Evolutionary conservation across 345 rosid species (phyloP).

Genomic region (Syzygium oleosum): DNA sequence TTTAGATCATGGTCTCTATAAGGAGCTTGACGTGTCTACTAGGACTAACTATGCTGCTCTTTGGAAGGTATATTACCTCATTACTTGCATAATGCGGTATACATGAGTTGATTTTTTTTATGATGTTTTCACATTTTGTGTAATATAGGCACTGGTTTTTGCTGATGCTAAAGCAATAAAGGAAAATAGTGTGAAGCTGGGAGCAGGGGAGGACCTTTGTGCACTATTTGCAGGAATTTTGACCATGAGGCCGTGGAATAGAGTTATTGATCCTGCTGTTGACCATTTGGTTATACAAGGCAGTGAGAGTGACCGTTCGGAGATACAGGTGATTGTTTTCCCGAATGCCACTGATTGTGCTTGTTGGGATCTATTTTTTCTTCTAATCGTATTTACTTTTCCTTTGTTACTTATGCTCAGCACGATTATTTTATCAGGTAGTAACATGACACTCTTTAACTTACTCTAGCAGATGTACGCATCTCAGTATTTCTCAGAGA

Average conservation of each 20-base stretch:
- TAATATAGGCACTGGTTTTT: conserved; percentile 57
- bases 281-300: conserved; percentile 90
- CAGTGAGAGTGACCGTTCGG: conserved; percentile 56
- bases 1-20: conserved; percentile 88
- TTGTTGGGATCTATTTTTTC: background rate
- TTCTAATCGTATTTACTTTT: background rate
- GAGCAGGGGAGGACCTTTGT: conserved; percentile 92
- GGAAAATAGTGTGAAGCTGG: conserved; percentile 70
- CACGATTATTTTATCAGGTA: background rate
- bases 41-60: conserved; percentile 81
- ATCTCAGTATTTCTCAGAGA: conserved; percentile 78
- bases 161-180: conserved; percentile 79
- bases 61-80: conserved; percentile 51
- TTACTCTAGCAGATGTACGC: conserved; percentile 66
- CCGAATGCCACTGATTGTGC: background rate
- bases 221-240: conserved; percentile 77
- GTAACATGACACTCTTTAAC: background rate
- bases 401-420: background rate
- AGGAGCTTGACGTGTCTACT: conserved; percentile 69
- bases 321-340: conserved; percentile 53
- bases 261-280: conserved; percentile 63
- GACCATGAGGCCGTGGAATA: conserved; percentile 93
- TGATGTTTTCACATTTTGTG: conserved; percentile 1
- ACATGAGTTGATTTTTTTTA: background rate
- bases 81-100: background rate